Evolutionary conservation across 495 filamentous ascomycete species (phyloP).

Genomic region (Xylaria curta): DNA sequence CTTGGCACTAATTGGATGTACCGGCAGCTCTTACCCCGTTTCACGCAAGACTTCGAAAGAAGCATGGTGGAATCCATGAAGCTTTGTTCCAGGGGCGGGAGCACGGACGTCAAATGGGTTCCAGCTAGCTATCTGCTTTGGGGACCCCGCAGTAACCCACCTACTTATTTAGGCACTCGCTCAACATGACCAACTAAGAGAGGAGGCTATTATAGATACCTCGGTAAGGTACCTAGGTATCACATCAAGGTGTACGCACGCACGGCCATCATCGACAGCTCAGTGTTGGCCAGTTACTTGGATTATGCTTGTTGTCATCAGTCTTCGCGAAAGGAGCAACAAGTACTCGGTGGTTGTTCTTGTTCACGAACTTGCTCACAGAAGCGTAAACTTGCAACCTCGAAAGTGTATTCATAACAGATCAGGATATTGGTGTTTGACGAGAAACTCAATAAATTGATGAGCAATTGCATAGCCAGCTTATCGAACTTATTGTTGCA

Average conservation of each 20-base stretch:
- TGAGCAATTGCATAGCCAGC: not conserved
- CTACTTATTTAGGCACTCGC: conserved; percentile 13
- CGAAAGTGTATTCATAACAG: not conserved
- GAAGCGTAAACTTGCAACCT: not conserved
- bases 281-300: not conserved
- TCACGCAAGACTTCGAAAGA: conserved; percentile 7
- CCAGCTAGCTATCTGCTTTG: not conserved
- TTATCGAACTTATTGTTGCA: not conserved
- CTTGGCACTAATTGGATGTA: not conserved
- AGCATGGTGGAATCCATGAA: not conserved
- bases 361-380: not conserved
- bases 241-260: not conserved
- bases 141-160: conserved; percentile 24
- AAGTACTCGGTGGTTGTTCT: not conserved
- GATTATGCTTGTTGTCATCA: not conserved
- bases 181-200: not conserved
- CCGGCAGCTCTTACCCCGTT: not conserved
- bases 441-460: not conserved
- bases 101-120: not conserved
- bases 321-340: not conserved
- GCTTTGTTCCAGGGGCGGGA: not conserved
- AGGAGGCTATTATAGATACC: not conserved
- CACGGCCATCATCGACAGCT: not conserved
- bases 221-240: too few species aligned
- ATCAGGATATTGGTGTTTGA: not conserved